Base-by-base conservation (phyloP, 108 stramenopile species). In the Fragilaria crotonensis region DNA sequence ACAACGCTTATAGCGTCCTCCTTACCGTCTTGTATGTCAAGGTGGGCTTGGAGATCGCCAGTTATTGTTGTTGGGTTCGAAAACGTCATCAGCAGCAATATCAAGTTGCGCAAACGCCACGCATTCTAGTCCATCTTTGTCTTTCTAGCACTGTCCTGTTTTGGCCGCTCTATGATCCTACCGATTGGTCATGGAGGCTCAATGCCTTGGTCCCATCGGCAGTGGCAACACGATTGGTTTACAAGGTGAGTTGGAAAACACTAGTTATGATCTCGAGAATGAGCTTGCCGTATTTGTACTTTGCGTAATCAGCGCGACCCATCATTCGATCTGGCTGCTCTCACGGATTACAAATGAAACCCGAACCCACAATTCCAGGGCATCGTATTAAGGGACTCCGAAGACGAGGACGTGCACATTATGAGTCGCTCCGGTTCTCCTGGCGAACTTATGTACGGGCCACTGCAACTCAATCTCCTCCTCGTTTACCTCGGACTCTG, bases 121-220 rank as follows among this genome's bases (percentile, higher is more conserved):
- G 84, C 21, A 69, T 73, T 25, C 57, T 83, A 23, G 66, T 85
- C 3, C 85, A 90, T 52, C 51, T 83, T 22, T 44, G 50, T 17
- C 71, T 81, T 21, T 68, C 78, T 5, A 74, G 69, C 19, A 46
- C 33, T 48, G 52, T 80, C 4, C 19, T 85, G 11, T 82, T 75
- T 48, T 85, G 84, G 84, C 80, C 80, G 1, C 45, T 80, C 23
- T 85, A 73, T 58, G 62, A 72, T 33, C 19, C 54, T 0, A 46
- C 44, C 20, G 74, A 85, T 57, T 78, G 77, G 76, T 74, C 79
- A n/a, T 85, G 81, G 78, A 60, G 73, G 52, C 52, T 82, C 26
- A 85, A 85, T 76, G 66, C 75, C 2, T 63, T 75, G 9, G 76
- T 85, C 2, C 84, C 84, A 2, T 54, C 64, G 17, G 83, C 75